Conservation (phyloP, 768 basidiomycete species). For the Suillus subaureus region DNA sequence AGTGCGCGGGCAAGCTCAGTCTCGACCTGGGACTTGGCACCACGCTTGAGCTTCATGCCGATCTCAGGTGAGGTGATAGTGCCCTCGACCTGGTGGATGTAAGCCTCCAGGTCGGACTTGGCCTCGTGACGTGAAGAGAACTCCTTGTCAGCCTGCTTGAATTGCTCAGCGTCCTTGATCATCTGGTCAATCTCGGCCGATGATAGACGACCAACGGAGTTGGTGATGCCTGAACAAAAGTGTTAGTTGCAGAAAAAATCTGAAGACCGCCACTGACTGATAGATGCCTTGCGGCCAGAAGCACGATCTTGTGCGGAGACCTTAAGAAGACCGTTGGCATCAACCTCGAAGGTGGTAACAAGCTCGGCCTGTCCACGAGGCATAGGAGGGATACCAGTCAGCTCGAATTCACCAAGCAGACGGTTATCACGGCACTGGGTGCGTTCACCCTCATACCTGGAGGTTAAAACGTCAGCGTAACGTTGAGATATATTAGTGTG, state of each 20-base stretch:
- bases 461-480: constrained; percentile 15
- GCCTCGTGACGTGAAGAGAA: constrained; percentile 98
- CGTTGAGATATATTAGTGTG: neutral
- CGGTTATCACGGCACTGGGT: constrained; percentile 99
- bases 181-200: constrained; percentile 98
- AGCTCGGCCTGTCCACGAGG: constrained; percentile 99
- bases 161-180: constrained; percentile 99
- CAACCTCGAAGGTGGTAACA: constrained; percentile 98
- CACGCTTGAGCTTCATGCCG: constrained; percentile 98
- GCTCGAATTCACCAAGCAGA: constrained; percentile 98
- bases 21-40: constrained; percentile 93
- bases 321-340: constrained; percentile 99
- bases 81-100: constrained; percentile 95
- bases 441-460: constrained; percentile 96
- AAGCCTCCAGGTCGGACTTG: constrained; percentile 96
- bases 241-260: constrained; percentile 13
- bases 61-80: constrained; percentile 97
- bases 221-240: constrained; percentile 76
- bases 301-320: constrained; percentile 98
- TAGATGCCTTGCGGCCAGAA: constrained; percentile 98
- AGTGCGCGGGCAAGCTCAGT: constrained; percentile 96
- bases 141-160: constrained; percentile 95
- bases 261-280: constrained; percentile 58
- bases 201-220: constrained; percentile 98
- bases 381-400: constrained; percentile 98